phyloP scores from a whole-genome alignment of 2,329 filamentous ascomycete species.

The Emergomyces orientalis region DNA sequence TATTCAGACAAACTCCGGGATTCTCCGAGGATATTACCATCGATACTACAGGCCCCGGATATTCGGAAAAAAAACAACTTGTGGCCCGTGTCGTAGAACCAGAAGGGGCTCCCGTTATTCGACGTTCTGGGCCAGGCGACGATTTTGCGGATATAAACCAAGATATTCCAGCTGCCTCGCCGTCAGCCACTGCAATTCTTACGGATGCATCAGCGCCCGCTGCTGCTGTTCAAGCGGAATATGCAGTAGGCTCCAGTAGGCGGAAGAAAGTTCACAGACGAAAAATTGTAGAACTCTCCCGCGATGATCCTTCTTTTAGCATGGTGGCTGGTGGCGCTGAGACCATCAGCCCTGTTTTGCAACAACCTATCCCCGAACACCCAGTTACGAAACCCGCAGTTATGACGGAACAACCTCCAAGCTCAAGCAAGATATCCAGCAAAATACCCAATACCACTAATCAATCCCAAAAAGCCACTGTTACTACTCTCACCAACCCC shows the following conservation, averaged over 20 bases:
- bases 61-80: slow-evolving; percentile 73
- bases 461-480: background rate
- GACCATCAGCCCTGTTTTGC: background rate
- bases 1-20: slow-evolving; percentile 82
- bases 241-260: slow-evolving; percentile 28
- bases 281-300: slow-evolving; percentile 50
- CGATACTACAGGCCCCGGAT: slow-evolving; percentile 73
- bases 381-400: background rate
- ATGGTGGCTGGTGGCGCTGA: background rate
- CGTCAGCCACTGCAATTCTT: slow-evolving; percentile 9
- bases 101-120: slow-evolving; percentile 67
- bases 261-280: slow-evolving; percentile 45
- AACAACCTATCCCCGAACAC: background rate
- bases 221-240: slow-evolving; percentile 19
- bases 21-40: slow-evolving; percentile 86
- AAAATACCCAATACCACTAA: background rate
- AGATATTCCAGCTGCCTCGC: slow-evolving; percentile 9
- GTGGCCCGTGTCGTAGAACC: slow-evolving; percentile 71
- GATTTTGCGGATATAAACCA: slow-evolving; percentile 24
- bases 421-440: background rate
- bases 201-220: slow-evolving; percentile 10
- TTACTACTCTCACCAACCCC: background rate
- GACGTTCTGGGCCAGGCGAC: slow-evolving; percentile 54
- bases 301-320: slow-evolving; percentile 27
- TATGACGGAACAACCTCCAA: background rate